Percentiles rank a stretch among this genome's conserved stretches.
Conservation (phyloP, 2,329 filamentous ascomycete species). For the Colletotrichum liriopes region DNA sequence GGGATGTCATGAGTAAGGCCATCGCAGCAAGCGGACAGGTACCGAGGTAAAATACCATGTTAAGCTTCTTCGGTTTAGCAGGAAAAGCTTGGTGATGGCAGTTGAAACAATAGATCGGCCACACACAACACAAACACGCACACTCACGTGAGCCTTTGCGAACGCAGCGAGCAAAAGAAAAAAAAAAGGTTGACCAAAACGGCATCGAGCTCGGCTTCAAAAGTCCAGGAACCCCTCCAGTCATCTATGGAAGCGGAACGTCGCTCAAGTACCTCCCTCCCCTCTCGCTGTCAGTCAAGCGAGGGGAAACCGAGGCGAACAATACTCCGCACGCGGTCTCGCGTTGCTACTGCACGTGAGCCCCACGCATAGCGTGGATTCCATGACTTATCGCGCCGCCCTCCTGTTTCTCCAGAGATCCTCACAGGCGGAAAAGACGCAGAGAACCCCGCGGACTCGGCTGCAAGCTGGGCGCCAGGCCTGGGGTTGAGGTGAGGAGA, state of each 20-base stretch:
- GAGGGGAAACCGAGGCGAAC: neutral
- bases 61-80: conserved; percentile 27
- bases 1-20: neutral
- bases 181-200: neutral
- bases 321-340: conserved; percentile 12
- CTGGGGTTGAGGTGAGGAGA: conserved; percentile 6
- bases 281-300: neutral
- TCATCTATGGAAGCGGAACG: neutral
- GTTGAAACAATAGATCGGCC: conserved; percentile 34
- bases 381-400: neutral
- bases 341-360: neutral
- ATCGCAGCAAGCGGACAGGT: neutral
- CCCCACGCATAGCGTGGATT: conserved; percentile 20
- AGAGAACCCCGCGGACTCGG: conserved; percentile 7
- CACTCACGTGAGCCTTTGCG: neutral
- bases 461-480: neutral
- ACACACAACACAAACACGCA: neutral
- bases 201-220: neutral
- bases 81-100: conserved; percentile 25
- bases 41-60: neutral
- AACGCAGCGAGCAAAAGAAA: no score
- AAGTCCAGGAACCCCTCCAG: neutral
- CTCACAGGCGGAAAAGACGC: neutral
- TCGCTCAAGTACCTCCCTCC: neutral
- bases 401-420: neutral